Evolutionary conservation across 1,284 basidiomycete genomes (phyloP).

Genomic region (Trichosporon asahii): DNA sequence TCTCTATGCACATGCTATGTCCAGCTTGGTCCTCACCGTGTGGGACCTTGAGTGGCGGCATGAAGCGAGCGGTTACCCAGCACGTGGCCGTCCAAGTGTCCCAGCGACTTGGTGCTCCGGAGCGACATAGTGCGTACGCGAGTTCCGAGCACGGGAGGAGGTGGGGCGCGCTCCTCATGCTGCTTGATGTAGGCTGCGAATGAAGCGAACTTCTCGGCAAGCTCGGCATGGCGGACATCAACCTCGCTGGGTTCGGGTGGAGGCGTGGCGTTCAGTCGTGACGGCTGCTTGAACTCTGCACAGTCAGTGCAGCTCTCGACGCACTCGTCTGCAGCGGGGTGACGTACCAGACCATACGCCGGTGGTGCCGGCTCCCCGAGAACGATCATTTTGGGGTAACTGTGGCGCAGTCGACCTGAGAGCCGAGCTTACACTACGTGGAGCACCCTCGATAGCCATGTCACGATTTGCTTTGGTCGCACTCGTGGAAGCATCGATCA

Average conservation of each 20-base stretch:
- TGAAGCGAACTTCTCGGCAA: slow-evolving; percentile 4
- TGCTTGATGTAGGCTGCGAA: neutral
- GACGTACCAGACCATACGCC: neutral
- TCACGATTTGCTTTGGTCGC: too few species aligned
- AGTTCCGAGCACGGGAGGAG: neutral
- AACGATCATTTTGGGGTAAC: too few species aligned
- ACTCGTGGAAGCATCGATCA: too few species aligned
- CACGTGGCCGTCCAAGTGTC: neutral
- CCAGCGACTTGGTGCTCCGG: neutral
- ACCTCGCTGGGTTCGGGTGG: neutral
- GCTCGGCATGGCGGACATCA: neutral
- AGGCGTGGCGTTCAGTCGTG: slow-evolving; percentile 12
- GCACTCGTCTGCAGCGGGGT: too few species aligned
- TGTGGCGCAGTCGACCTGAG: too few species aligned
- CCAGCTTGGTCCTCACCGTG: neutral
- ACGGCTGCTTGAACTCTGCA: slow-evolving; percentile 14
- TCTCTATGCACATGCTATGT: neutral
- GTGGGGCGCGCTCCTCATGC: neutral
- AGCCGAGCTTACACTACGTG: too few species aligned
- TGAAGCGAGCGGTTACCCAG: neutral
- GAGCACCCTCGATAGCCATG: too few species aligned
- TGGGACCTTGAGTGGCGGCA: neutral
- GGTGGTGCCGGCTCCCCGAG: neutral
- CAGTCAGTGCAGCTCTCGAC: neutral
- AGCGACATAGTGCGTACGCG: slow-evolving; percentile 2